Base-by-base conservation (phyloP, 805 yeast species). In the Sungouiozyma intestinalis region DNA sequence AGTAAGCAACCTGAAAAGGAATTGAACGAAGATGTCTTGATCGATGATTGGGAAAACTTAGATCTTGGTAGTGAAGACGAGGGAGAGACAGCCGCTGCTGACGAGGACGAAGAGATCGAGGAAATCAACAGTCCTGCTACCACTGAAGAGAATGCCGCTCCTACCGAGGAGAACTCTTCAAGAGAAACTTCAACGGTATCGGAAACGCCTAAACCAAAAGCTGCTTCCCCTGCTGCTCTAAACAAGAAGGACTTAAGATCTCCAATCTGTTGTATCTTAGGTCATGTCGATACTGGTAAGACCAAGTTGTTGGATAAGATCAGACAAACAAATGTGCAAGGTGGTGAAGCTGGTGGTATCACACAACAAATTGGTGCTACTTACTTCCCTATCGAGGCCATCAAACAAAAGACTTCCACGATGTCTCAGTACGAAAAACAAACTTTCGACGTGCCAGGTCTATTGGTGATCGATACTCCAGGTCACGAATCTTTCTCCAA, bases 361-460 rank as follows among this genome's bases (percentile, higher is more conserved):
- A 92, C 99, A 50, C 99, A 92, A 75, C 99, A 92, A 69, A 92
- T 92, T 62, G 99, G 99, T 77, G 99, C 99, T 43, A 92, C 99
- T 17, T 92, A 92, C 65, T 92, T 92, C 85, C 98, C 98, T 47
- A 87, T 92, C 52, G 94, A 83, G 24, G 87, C 97, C 35, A 85
- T 92, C 57, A 80, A 81, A 65, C 79, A 79, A 59, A 92, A 92
- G 70, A 92, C 97, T 20, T 82, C 78, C 37, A 94, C 83, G 40
- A 90, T 92, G 97, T 77, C 84, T 44, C 72, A 78, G 49, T 83
- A 79, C 61, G 95, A 85, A 63, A 83, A 84, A 59, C 79, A 80
- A 61, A 72, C 82, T 17, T 90, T 81, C 63, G 95, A 90, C 50
- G 97, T 92, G 44, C 99, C 99, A 44, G 99, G 99, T 69, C 71